Conservation (phyloP, 768 basidiomycete species). For the Trametes sanguinea region DNA sequence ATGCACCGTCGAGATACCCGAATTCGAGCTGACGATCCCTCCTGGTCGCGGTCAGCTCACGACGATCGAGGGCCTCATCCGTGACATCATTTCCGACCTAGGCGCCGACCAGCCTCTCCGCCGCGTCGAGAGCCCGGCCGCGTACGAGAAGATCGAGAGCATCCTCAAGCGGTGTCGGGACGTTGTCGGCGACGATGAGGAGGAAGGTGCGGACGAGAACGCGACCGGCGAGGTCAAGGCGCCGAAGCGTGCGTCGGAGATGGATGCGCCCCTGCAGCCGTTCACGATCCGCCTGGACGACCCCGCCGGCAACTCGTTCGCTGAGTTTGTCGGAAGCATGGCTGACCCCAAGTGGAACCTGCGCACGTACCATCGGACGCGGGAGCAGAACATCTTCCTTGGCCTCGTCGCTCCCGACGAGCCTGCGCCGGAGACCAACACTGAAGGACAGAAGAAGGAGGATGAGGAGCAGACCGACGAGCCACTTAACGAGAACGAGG, state of each 20-base stretch:
- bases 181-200: constrained; percentile 60
- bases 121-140: constrained; percentile 71
- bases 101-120: constrained; percentile 81
- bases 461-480: constrained; percentile 25
- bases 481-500: constrained; percentile 63
- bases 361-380: constrained; percentile 75
- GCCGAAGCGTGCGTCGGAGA: constrained; percentile 35
- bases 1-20: constrained; percentile 82
- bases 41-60: constrained; percentile 89
- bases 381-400: constrained; percentile 77
- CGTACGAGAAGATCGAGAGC: constrained; percentile 70
- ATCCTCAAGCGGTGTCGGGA: constrained; percentile 67
- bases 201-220: constrained; percentile 44
- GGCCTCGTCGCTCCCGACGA: constrained; percentile 64
- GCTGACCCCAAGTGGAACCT: constrained; percentile 93
- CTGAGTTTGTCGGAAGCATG: constrained; percentile 86
- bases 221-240: constrained; percentile 32
- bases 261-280: constrained; percentile 57
- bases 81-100: constrained; percentile 81
- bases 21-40: constrained; percentile 90
- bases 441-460: constrained; percentile 17
- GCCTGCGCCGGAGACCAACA: constrained; percentile 13
- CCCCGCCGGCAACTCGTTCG: constrained; percentile 94
- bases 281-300: constrained; percentile 91
- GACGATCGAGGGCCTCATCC: constrained; percentile 92